Base-by-base conservation (phyloP, 2,329 filamentous ascomycete species). In the Achaetomium macrosporum region DNA sequence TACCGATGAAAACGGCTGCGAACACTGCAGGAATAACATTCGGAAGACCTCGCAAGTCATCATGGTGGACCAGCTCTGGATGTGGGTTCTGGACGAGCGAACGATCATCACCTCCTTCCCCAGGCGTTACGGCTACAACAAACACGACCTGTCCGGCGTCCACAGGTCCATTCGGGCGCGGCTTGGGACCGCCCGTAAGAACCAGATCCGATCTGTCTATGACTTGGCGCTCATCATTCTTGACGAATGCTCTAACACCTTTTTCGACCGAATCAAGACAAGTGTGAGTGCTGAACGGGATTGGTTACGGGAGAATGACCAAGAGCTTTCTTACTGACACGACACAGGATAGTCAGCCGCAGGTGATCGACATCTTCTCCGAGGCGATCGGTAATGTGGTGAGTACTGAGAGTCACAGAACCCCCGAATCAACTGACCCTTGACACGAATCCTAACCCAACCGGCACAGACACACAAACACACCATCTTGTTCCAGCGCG, bases 381-480 rank as follows among this genome's bases (percentile, higher is more conserved):
- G 66, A 68, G 19, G 67, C 73, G 0, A 74, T 76, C 42, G 70
- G 69, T 0, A 65, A 64, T 2, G 61, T 74, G 5, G 73, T 74
- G 47, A 62, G 71, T 65, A 13, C 12, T 25, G 19, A 25, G 4
- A 25, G 4, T 6, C 11, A n/a, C 12, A 11, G n/a, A n/a, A 15
- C 12, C 35, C 5, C 15, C 9, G 30, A 15, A 35, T 8, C 13
- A 29, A 13, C 15, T 12, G 8, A 17, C 16, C 10, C 8, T 5
- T 29, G 10, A 5, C 31, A 33, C 29, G 16, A 29, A 13, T 10
- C 17, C 47, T 59, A 41, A 25, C 19, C 2, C 40, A 1, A 3
- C 19, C 2, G 0, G 15, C 17, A 15, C 13, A 51, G 55, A 12
- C 56, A 54, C 51, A 52, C 47, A 5, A 58, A 64, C 31, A 63